Evolutionary conservation across 495 filamentous ascomycete genomes (phyloP).

Genomic region (Aspergillus asperescens): DNA sequence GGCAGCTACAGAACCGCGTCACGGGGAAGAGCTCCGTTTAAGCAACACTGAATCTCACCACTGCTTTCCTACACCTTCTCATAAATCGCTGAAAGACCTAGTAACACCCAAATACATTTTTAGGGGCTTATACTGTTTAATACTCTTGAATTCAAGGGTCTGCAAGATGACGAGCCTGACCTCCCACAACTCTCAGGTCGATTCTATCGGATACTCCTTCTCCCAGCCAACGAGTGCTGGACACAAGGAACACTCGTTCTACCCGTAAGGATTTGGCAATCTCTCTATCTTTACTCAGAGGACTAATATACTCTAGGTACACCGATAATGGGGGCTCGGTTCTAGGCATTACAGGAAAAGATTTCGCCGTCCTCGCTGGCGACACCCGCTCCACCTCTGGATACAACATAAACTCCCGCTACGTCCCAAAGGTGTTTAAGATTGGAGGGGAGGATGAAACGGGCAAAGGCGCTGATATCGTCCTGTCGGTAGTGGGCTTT

Average conservation of each 20-base stretch:
- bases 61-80: constrained; percentile 2
- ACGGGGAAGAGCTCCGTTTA: constrained; percentile 22
- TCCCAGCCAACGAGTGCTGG: constrained; percentile 44
- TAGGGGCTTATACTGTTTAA: not conserved
- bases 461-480: constrained; percentile 74
- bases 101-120: not conserved
- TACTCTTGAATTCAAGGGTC: constrained; percentile 3
- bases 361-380: constrained; percentile 93
- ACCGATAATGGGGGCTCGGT: constrained; percentile 97
- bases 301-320: constrained; percentile 54
- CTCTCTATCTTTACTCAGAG: constrained; percentile 5
- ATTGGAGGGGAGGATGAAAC: constrained; percentile 85
- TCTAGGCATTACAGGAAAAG: constrained; percentile 85
- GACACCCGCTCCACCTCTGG: constrained; percentile 91
- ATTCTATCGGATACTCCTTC: constrained; percentile 57
- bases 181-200: constrained; percentile 36
- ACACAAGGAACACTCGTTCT: constrained; percentile 75
- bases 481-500: constrained; percentile 92
- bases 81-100: not conserved
- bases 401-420: constrained; percentile 97
- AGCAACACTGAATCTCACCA: constrained; percentile 9
- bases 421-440: constrained; percentile 90
- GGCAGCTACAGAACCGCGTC: constrained; percentile 42
- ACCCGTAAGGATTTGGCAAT: constrained; percentile 61
- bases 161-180: constrained; percentile 45